Base-by-base conservation (phyloP, 495 filamentous ascomycete species). In the Penicillium taxi region DNA sequence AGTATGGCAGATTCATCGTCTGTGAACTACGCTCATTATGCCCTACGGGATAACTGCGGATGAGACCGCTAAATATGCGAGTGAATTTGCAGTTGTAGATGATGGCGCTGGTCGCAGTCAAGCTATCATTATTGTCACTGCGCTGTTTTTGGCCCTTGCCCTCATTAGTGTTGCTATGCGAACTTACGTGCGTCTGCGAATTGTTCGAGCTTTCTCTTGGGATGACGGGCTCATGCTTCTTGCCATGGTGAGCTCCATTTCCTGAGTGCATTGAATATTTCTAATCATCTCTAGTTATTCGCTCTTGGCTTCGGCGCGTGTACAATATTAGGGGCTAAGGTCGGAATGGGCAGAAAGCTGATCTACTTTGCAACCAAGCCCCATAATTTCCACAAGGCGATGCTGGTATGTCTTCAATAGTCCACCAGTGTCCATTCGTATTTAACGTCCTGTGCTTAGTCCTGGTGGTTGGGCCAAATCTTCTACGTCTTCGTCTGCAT, bases 401-500 rank as follows among this genome's bases (percentile, higher is more conserved):
- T 64, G 17, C 36, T 64, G 37, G 59, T 63, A 50, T 31, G 56
- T 9, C 11, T 14, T 12, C 9, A 4, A 17, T 7, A 6, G 6
- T 1, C n/a, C 15, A 8, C 1, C 3, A 20, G n/a, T 12, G 33
- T 9, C 11, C 8, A 25, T 26, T 18, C 20, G 14, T 25, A 37
- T 20, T 23, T 1, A 7, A 7, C 9, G 4, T 20, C 1, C 3
- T n/a, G n/a, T n/a, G n/a, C n/a, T n/a, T 14, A 64, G 57, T 56
- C 48, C 36, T 61, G 54, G 50, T 56, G 49, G 47, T 18, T 65
- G 3, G 58, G 52, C 17, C 56, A 65, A 33, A 37, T 51, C 8
- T 51, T 64, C 39, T 63, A 61, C 27, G 47, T 66, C 2, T 18
- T 62, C 2, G 62, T 59, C 4, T 59, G 49, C 24, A 47, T 56